These are phyloP conservation scores for Helianthus annuus DNA, from an alignment of 129 eudicot genomes.

Conservation along the genomic window DNA sequence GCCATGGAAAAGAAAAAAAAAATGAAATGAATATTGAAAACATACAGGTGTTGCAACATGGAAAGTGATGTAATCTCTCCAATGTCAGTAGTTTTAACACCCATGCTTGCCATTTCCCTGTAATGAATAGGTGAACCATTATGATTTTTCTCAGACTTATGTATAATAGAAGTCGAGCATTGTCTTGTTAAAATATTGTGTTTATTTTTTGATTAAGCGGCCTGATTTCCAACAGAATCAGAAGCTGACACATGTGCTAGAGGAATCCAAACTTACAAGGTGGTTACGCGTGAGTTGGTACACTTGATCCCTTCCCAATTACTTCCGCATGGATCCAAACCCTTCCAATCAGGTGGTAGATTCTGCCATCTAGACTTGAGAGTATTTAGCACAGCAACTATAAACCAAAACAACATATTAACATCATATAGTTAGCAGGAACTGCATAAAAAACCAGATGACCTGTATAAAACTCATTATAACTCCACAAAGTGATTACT, in stretches of 20 bases:
- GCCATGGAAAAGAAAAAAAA: neutral
- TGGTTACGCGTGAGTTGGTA: conserved; percentile 56
- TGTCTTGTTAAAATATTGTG: too few species aligned
- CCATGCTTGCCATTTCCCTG: conserved; percentile 61
- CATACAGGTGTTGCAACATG: conserved; percentile 61
- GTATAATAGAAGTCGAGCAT: too few species aligned
- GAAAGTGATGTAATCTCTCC: conserved; percentile 67
- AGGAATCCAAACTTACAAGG: conserved; percentile 46
- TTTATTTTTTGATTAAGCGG: too few species aligned
- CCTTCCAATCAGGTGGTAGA: conserved; percentile 79
- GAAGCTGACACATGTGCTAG: too few species aligned
- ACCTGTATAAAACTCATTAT: neutral
- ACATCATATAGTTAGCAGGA: neutral
- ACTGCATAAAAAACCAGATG: too few species aligned
- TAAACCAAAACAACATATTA: conserved; percentile 12
- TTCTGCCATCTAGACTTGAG: conserved; percentile 71
- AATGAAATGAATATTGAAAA: conserved; percentile 4
- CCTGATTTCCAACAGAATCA: too few species aligned
- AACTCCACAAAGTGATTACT: neutral
- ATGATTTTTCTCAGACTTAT: too few species aligned
- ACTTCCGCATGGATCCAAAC: conserved; percentile 79
- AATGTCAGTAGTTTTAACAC: conserved; percentile 44
- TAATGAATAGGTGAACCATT: conserved; percentile 6
- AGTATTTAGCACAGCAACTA: conserved; percentile 53
- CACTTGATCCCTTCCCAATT: conserved; percentile 84